Base-by-base conservation (phyloP, 306 rosid genomes). In the Luffa acutangula region DNA sequence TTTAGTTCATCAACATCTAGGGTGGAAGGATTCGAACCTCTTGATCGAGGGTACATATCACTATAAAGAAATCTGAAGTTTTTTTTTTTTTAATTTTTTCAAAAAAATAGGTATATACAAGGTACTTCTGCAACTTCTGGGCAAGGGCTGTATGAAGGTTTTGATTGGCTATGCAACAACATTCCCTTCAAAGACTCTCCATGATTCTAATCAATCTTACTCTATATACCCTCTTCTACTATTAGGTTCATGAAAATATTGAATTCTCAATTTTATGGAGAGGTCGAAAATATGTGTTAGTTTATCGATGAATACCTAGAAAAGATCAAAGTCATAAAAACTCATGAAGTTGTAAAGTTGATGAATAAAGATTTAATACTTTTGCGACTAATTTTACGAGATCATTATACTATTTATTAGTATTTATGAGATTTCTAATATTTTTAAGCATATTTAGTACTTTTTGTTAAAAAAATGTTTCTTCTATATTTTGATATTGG, bases 111-210 rank as follows among this genome's bases (percentile, higher is more conserved):
- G 86, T 79, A 80, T 80, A 81, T 85, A 81, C 89, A 83, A 64
- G 60, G 85, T 49, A 71, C 87, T 75, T 86, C 83, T 76, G 87
- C 87, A 79, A 78, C 80, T 59, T 76, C 85, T 33, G 82, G 91
- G 59, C 80, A 85, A 69, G 90, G 88, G 69, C 89, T 88, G 46
- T 78, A 84, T 59, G 81, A 74, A 64, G 87, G 89, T 21, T 86
- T 88, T 48, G 85, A 90, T 72, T 87, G 88, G 88, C 84, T 82
- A 46, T 45, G 87, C 14, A 80, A 58, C 78, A 81, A 81, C 37
- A 80, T 81, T 46, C 37, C 20, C 53, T 57, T 58, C 52, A 31
- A 78, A 46, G 79, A 25, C n/a, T 5, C 57, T 69, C 37, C 77
- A 72, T 72, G 77, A 72, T 46, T 3, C 31, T 42, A 37, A 39